These are phyloP conservation scores for Kwoniella bestiolae DNA, from an alignment of 768 basidiomycete genomes.

Conservation along the genomic window DNA sequence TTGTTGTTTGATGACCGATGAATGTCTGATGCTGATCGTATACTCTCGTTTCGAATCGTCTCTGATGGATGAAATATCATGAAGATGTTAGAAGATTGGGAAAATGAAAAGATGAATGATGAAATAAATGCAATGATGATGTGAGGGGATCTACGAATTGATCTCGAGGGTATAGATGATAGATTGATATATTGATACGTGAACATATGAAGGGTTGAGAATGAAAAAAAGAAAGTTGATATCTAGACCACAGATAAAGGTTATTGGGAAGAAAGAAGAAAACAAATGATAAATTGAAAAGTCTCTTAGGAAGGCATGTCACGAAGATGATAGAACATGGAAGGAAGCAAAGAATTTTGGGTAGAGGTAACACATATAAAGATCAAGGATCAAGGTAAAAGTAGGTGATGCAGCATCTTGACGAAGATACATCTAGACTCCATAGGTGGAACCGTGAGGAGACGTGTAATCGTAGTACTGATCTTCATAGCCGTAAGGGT, in stretches of 20 bases:
- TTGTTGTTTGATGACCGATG: background rate
- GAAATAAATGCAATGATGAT: background rate
- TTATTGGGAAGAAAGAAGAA: background rate
- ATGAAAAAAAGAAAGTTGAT: background rate
- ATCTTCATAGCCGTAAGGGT: constrained; percentile 18
- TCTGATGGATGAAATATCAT: background rate
- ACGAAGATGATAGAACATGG: background rate
- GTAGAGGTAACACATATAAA: constrained; percentile 12
- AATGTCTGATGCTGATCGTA: background rate
- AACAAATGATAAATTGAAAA: background rate
- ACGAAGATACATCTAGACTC: constrained; percentile 8
- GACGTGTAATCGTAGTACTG: constrained; percentile 31
- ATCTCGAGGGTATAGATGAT: background rate
- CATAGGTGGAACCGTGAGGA: constrained; percentile 17
- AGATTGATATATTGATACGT: background rate
- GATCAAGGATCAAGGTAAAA: constrained; percentile 22
- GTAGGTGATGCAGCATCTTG: background rate
- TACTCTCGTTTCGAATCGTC: background rate
- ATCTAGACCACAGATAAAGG: constrained; percentile 13
- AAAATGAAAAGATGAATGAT: background rate
- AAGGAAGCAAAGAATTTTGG: constrained; percentile 3
- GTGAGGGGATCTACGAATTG: no score
- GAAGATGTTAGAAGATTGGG: background rate
- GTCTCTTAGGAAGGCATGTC: background rate
- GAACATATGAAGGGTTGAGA: background rate